phyloP scores from a whole-genome alignment of 306 rosid species.

The Coriaria nepalensis region DNA sequence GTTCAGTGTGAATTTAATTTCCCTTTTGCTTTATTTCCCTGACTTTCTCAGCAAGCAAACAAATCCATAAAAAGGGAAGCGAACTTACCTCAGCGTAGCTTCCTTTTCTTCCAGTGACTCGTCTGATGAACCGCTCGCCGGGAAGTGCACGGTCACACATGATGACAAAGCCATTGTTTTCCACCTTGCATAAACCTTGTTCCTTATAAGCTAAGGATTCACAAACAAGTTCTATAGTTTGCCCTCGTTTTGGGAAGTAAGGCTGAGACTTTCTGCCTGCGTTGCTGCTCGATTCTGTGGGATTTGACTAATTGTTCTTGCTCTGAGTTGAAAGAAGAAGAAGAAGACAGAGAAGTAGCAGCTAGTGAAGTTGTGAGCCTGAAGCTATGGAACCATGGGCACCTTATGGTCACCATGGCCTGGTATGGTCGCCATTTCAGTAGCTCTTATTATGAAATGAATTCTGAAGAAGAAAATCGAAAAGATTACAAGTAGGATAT shows the following conservation, averaged over 20 bases:
- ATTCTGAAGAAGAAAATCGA: neutral
- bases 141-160: conserved; percentile 91
- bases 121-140: conserved; percentile 85
- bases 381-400: conserved; percentile 32
- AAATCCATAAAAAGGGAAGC: neutral
- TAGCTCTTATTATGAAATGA: neutral
- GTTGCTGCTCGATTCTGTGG: conserved; percentile 7
- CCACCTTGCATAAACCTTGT: conserved; percentile 77
- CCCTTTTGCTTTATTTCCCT: neutral
- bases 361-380: conserved; percentile 22
- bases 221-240: conserved; percentile 66
- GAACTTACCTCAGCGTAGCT: conserved; percentile 62
- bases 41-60: conserved; percentile 5
- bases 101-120: conserved; percentile 70
- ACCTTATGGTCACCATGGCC: conserved; percentile 30
- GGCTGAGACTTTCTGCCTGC: conserved; percentile 15
- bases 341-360: conserved; percentile 18
- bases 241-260: conserved; percentile 80
- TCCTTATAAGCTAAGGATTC: conserved; percentile 83
- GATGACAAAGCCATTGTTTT: conserved; percentile 67
- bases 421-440: conserved; percentile 46
- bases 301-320: conserved; percentile 9
- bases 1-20: neutral
- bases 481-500: neutral
- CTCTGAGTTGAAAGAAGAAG: conserved; percentile 23